Evolutionary conservation across 495 filamentous ascomycete genomes (phyloP).

Genomic region (Coniosporium apollinis): DNA sequence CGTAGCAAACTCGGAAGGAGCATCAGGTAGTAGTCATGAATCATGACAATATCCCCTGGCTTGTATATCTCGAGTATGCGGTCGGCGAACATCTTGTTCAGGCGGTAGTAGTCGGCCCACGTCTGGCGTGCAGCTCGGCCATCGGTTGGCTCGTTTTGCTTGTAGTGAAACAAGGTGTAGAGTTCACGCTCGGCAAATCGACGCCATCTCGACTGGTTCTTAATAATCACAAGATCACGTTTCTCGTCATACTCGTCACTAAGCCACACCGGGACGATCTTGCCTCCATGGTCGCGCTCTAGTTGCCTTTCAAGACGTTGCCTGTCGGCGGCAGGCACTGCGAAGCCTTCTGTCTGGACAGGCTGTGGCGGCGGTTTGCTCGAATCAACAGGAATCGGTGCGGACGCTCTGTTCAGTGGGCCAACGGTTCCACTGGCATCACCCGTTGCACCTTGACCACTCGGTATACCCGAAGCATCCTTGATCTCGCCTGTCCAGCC

Average conservation of each 20-base stretch:
- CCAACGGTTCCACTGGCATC: too few species aligned
- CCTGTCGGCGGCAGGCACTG: constrained; percentile 47
- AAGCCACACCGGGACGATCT: constrained; percentile 73
- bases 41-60: constrained; percentile 75
- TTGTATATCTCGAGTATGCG: constrained; percentile 71
- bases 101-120: constrained; percentile 76
- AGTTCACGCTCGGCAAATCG: constrained; percentile 78
- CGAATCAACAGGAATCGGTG: constrained; percentile 53
- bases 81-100: constrained; percentile 79
- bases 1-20: constrained; percentile 72
- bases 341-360: constrained; percentile 44
- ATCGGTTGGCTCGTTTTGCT: constrained; percentile 73
- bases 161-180: constrained; percentile 86
- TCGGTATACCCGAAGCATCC: constrained; percentile 21
- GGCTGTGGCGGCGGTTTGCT: constrained; percentile 34
- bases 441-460: too few species aligned
- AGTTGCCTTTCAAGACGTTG: constrained; percentile 51
- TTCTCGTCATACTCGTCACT: constrained; percentile 46
- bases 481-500: constrained; percentile 89
- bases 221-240: constrained; percentile 47
- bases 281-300: constrained; percentile 46
- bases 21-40: constrained; percentile 85
- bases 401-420: constrained; percentile 43
- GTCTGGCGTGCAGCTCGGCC: constrained; percentile 51
- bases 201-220: constrained; percentile 68